Percentiles rank a stretch among this genome's conserved stretches.
These are phyloP conservation scores for Solanum hybrid DNA, from an alignment of 305 asterid species.

Conservation along the genomic window DNA sequence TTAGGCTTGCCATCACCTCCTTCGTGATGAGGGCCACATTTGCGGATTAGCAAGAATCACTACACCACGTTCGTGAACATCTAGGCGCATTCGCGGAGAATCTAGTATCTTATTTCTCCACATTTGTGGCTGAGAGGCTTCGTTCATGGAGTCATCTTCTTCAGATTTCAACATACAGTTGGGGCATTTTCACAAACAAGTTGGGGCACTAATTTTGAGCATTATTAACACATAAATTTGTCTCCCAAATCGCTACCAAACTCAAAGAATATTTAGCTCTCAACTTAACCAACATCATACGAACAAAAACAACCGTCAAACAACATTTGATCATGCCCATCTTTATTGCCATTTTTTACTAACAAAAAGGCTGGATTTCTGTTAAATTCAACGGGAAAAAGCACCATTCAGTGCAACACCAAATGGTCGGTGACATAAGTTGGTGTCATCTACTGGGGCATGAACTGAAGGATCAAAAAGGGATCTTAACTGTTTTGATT, in stretches of 20 bases:
- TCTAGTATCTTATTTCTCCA: not conserved
- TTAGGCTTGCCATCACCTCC: not conserved
- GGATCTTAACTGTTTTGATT: no score
- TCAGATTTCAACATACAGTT: not conserved
- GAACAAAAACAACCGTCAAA: not conserved
- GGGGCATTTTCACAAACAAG: not conserved
- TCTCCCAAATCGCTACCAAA: not conserved
- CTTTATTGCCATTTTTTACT: no score
- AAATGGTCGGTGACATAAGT: no score
- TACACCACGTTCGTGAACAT: not conserved
- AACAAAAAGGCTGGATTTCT: no score
- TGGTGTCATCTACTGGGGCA: no score
- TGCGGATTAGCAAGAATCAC: not conserved
- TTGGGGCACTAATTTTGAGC: not conserved
- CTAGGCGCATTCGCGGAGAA: not conserved
- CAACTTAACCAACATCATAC: not conserved
- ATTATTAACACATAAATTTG: not conserved
- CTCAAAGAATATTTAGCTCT: not conserved
- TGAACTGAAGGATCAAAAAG: no score
- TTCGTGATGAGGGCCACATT: no score
- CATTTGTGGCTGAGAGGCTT: not conserved
- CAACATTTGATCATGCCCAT: no score
- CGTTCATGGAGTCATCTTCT: not conserved
- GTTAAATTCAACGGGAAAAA: no score
- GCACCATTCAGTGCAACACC: no score